Conservation (phyloP, 139 green algal species). For the Coccomyxa sp. region DNA sequence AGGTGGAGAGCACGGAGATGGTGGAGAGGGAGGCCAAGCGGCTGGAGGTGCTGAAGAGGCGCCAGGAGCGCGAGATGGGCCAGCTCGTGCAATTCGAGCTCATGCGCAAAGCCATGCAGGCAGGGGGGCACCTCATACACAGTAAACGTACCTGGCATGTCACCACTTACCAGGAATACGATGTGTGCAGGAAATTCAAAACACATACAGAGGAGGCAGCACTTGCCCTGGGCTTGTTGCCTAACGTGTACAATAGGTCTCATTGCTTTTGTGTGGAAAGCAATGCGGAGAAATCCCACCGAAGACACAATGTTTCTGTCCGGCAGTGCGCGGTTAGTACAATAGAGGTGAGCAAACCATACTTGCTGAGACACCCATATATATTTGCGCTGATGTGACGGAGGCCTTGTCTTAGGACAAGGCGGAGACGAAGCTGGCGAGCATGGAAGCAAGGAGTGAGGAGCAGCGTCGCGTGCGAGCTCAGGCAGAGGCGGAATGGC, state of each 20-base stretch:
- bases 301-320: not conserved
- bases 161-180: not conserved
- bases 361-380: not conserved
- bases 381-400: not conserved
- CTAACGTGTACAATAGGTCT: too few species aligned
- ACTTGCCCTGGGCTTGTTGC: too few species aligned
- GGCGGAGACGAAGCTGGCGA: slow-evolving; percentile 38
- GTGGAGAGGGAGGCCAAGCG: slow-evolving; percentile 75
- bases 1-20: slow-evolving; percentile 19
- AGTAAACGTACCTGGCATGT: not conserved
- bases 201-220: too few species aligned
- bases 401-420: slow-evolving; percentile 18
- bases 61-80: slow-evolving; percentile 70
- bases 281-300: not conserved
- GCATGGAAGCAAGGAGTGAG: slow-evolving; percentile 47
- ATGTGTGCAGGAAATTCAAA: too few species aligned
- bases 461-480: slow-evolving; percentile 52
- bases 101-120: slow-evolving; percentile 65
- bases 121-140: not conserved
- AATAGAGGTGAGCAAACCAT: too few species aligned
- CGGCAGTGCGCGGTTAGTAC: too few species aligned
- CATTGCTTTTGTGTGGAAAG: too few species aligned
- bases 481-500: slow-evolving; percentile 59
- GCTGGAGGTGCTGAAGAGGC: slow-evolving; percentile 73
- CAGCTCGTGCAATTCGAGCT: slow-evolving; percentile 74